Conservation (phyloP, 257 asterid genomes). For the Fraxinus excelsior region DNA sequence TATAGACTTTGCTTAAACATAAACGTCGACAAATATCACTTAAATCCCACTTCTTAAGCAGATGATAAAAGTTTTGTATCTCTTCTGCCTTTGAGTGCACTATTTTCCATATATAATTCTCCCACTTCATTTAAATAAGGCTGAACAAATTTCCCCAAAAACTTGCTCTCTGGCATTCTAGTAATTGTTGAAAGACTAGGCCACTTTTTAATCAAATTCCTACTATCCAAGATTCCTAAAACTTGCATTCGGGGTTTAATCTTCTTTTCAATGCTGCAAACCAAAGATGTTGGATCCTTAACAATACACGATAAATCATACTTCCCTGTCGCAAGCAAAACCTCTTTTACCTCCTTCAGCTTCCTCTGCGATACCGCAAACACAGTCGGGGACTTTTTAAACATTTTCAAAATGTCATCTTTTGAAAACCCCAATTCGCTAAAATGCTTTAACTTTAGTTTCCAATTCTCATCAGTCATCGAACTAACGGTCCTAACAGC, state of each 20-base stretch:
- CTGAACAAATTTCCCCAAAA: constrained; percentile 21
- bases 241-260: constrained; percentile 22
- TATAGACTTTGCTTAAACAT: no score
- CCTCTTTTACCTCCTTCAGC: constrained; percentile 21
- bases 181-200: constrained; percentile 3
- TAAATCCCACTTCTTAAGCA: no score
- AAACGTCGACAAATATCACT: no score
- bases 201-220: constrained; percentile 21
- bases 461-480: constrained; percentile 25
- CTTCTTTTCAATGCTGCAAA: constrained; percentile 28
- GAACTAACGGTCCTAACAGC: constrained; percentile 23
- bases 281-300: constrained; percentile 9
- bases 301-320: constrained; percentile 23
- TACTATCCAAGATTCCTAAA: no score
- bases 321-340: constrained; percentile 23
- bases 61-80: no score
- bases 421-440: constrained; percentile 25
- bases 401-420: constrained; percentile 20
- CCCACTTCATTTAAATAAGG: constrained; percentile 25
- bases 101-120: constrained; percentile 7
- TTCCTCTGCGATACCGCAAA: constrained; percentile 17
- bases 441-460: constrained; percentile 19
- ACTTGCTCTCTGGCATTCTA: not conserved
- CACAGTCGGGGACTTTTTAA: constrained; percentile 21
- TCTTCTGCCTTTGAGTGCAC: not conserved